A percentile compares a stretch with the other conserved stretches of the same genome.
Evolutionary conservation across 1,139 yeast genomes (phyloP).

Genomic region (Yamadazyma conglobata): DNA sequence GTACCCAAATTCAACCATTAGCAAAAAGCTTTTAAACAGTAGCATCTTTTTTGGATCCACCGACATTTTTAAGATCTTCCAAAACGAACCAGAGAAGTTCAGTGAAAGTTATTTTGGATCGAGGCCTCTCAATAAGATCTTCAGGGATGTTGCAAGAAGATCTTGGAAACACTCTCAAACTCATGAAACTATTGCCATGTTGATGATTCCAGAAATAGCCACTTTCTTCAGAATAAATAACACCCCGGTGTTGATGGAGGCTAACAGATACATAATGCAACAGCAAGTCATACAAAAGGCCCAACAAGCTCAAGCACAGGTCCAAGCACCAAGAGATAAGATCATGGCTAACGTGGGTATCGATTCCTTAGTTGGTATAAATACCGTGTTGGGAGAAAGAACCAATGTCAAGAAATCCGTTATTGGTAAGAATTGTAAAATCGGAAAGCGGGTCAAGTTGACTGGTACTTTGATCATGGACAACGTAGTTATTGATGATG

Average conservation of each 20-base stretch:
- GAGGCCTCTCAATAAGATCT: constrained; percentile 62
- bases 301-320: constrained; percentile 16
- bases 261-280: constrained; percentile 78
- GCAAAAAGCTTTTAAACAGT: constrained; percentile 73
- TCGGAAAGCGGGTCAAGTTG: constrained; percentile 84
- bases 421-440: constrained; percentile 68
- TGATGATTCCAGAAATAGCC: constrained; percentile 61
- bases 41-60: constrained; percentile 72
- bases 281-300: constrained; percentile 38
- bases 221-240: constrained; percentile 75
- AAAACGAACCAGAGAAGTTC: constrained; percentile 28
- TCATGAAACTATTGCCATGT: constrained; percentile 62
- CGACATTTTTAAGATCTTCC: constrained; percentile 42
- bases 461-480: constrained; percentile 82
- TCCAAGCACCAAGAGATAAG: constrained; percentile 41
- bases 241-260: constrained; percentile 81
- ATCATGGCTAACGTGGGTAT: constrained; percentile 80
- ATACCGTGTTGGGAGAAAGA: constrained; percentile 63
- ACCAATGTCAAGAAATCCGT: constrained; percentile 82
- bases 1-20: constrained; percentile 71
- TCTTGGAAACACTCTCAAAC: constrained; percentile 76
- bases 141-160: constrained; percentile 84
- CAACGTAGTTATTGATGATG: constrained; percentile 73
- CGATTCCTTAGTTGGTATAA: constrained; percentile 72
- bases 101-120: constrained; percentile 36